Evolutionary conservation across 306 rosid genomes (phyloP).

Genomic region (Urtica urens): DNA sequence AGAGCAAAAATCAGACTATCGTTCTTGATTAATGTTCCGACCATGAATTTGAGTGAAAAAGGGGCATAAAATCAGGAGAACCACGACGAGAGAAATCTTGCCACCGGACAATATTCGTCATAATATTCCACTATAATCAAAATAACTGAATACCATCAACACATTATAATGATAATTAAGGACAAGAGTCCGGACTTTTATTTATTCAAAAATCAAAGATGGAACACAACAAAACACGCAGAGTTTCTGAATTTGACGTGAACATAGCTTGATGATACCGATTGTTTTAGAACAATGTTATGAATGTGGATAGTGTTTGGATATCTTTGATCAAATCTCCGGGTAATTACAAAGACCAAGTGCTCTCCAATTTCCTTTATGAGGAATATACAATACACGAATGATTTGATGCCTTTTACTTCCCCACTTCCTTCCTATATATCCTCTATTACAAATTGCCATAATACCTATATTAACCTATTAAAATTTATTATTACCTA

Average conservation of each 20-base stretch:
- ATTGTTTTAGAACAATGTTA: too few species aligned
- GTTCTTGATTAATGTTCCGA: conserved; percentile 19
- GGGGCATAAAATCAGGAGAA: conserved; percentile 36
- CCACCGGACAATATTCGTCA: conserved; percentile 85
- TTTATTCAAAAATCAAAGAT: not conserved
- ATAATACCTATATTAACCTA: too few species aligned
- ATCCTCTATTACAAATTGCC: too few species aligned
- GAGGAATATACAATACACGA: too few species aligned
- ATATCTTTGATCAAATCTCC: too few species aligned
- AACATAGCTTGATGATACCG: conserved; percentile 2
- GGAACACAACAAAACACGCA: too few species aligned
- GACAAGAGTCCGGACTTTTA: not conserved
- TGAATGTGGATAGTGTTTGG: too few species aligned
- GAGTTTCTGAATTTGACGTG: not conserved
- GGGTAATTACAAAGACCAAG: not conserved
- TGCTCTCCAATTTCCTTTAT: too few species aligned
- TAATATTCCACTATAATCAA: conserved; percentile 49
- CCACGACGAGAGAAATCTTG: conserved; percentile 59
- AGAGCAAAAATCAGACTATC: conserved; percentile 56
- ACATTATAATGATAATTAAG: not conserved
- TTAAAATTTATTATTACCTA: too few species aligned
- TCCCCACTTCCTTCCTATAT: too few species aligned
- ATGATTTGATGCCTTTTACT: too few species aligned
- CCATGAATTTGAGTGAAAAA: conserved; percentile 39
- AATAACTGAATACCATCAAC: conserved; percentile 1